Evolutionary conservation across 345 rosid genomes (phyloP).

Genomic region (Chamaenerion angustifolium): DNA sequence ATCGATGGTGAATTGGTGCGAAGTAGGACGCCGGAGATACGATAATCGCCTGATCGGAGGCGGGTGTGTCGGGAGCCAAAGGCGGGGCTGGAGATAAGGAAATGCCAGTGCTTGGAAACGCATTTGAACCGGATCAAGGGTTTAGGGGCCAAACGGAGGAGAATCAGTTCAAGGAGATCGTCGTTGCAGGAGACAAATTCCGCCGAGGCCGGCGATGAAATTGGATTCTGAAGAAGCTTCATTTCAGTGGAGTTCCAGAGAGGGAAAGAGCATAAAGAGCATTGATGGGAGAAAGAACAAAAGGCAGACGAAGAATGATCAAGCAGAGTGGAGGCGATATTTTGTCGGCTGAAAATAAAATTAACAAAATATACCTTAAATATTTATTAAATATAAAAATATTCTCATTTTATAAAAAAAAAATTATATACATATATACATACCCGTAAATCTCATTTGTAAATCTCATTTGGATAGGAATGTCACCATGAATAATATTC

Average conservation of each 20-base stretch:
- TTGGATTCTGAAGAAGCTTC: not conserved
- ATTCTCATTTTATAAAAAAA: too few relatives aligned
- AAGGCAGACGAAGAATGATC: too few relatives aligned
- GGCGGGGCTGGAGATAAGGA: conserved; percentile 9
- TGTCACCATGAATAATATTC: too few relatives aligned
- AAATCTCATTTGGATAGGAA: too few relatives aligned
- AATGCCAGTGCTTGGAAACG: conserved; percentile 17
- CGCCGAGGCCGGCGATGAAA: not conserved
- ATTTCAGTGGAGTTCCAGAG: conserved; percentile 1
- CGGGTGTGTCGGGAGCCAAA: conserved; percentile 15
- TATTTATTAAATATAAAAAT: too few relatives aligned
- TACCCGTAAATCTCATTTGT: too few relatives aligned
- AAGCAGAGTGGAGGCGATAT: too few relatives aligned
- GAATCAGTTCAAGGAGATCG: conserved; percentile 17
- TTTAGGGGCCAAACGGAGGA: conserved; percentile 8
- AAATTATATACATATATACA: too few relatives aligned
- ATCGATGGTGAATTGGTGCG: conserved; percentile 2
- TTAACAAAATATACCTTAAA: too few relatives aligned
- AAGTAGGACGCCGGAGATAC: conserved; percentile 3
- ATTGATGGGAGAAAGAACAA: conserved; percentile 4
- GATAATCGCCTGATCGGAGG: conserved; percentile 3
- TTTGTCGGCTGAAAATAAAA: too few relatives aligned
- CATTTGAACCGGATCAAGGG: conserved; percentile 13
- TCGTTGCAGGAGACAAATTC: conserved; percentile 14
- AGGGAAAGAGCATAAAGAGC: conserved; percentile 1